Percentiles rank a stretch among this genome's conserved stretches.
Evolutionary conservation across 1,139 yeast species (phyloP).

Genomic region (Yamadazyma pseudoaaseri): DNA sequence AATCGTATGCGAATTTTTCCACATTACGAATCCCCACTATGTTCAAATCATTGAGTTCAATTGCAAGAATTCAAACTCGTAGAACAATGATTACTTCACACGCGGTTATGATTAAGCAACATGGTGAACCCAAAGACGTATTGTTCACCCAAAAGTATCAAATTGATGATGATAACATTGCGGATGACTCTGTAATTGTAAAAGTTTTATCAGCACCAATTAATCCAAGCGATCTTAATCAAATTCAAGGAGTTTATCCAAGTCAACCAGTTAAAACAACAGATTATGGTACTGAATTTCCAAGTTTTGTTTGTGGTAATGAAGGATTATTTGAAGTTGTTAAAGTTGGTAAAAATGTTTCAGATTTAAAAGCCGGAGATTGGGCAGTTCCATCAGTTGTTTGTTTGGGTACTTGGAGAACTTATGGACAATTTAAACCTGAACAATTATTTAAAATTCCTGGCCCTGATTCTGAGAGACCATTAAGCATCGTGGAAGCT

Average conservation of each 20-base stretch:
- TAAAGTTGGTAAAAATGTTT: conserved; percentile 61
- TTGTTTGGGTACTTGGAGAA: conserved; percentile 94
- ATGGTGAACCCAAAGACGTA: conserved; percentile 62
- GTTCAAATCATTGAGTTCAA: neutral
- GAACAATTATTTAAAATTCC: conserved; percentile 54
- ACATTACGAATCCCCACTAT: neutral
- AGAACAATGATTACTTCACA: conserved; percentile 52
- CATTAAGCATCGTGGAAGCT: conserved; percentile 60
- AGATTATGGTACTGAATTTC: conserved; percentile 30
- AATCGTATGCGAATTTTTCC: too few relatives aligned
- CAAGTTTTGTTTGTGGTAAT: conserved; percentile 47
- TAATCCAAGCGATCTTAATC: conserved; percentile 45
- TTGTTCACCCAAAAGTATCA: conserved; percentile 52
- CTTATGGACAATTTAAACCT: conserved; percentile 62
- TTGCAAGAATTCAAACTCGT: conserved; percentile 1
- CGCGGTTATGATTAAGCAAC: conserved; percentile 55
- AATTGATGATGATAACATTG: conserved; percentile 45
- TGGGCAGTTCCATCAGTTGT: conserved; percentile 88
- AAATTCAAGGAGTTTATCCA: conserved; percentile 42
- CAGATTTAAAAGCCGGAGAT: conserved; percentile 63
- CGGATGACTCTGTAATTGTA: conserved; percentile 49
- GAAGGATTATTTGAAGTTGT: conserved; percentile 90
- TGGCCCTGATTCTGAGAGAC: conserved; percentile 39
- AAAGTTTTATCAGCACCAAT: conserved; percentile 82
- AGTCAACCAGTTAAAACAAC: conserved; percentile 34